Base-by-base conservation (phyloP, 1,284 basidiomycete species). In the Phellinidium pouzarii region DNA sequence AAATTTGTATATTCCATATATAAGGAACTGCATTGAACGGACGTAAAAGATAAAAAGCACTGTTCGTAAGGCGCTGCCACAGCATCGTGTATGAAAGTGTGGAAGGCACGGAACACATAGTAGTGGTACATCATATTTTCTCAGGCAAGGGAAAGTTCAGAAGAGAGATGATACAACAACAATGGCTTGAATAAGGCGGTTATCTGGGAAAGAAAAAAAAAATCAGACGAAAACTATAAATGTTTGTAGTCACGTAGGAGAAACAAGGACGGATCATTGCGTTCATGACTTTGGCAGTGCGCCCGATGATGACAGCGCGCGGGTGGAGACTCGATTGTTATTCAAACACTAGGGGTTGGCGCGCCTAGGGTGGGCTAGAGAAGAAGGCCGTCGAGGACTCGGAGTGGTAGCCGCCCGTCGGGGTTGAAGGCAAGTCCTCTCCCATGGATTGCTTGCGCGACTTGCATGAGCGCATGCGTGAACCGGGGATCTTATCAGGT, bases 391-490 rank as follows among this genome's bases (percentile, higher is more conserved):
- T 3, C 23, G 47, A 38, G 11, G 36, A 43, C 3, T 25, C 40
- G 40, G 23, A 9, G 19, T 20, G 38, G 27, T 42, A 40, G 17
- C 36, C 40, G 29, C 40, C 48, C 22, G 44, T 29, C n/a, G 52
- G 52, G 29, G 40, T 29, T 17, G 52, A 41, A 11, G 37, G 37
- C 2, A 17, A 40, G 14, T 40, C 37, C 29, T 53, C 52, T 17
- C 47, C 54, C 22, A 45, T 23, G 11, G 19, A 29, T 40, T 56
- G 54, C 50, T 56, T 56, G 44, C 49, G 48, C 19, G 54, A 56
- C 38, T 56, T 56, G 46, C 54, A 56, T 22, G 54, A 56, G 25
- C 54, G 50, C 54, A 56, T 56, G 23, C 54, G 50, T 40, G 54
- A 56, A 20, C 54, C 54, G 12, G 54, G 54, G 22, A 56, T 45